Evolutionary conservation across 768 basidiomycete species (phyloP).

Genomic region (Boletus tomentosulus): DNA sequence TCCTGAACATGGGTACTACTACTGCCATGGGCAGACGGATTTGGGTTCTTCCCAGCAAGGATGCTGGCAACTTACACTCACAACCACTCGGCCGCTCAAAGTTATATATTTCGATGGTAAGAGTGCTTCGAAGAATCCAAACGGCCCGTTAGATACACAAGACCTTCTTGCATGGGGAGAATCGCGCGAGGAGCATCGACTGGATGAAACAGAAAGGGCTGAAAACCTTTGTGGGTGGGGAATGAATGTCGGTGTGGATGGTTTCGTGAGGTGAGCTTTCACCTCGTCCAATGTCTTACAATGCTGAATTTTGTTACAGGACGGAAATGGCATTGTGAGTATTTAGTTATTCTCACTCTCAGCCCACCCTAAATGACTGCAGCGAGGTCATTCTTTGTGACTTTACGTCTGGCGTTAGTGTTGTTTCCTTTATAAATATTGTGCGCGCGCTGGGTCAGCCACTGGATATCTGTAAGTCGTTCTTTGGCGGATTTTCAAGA

Average conservation of each 20-base stretch:
- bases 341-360: background rate
- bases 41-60: background rate
- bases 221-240: slow-evolving; percentile 32
- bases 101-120: no score
- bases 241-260: slow-evolving; percentile 27
- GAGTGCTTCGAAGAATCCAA: background rate
- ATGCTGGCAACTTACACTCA: background rate
- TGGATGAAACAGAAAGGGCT: slow-evolving; percentile 21
- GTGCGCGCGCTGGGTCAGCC: no score
- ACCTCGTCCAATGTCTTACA: background rate
- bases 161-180: slow-evolving; percentile 32
- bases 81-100: background rate
- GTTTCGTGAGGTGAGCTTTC: slow-evolving; percentile 26
- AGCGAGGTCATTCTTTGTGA: no score
- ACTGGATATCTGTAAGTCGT: no score
- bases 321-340: slow-evolving; percentile 49
- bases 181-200: slow-evolving; percentile 14
- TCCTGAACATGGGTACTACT: background rate
- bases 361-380: background rate
- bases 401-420: no score
- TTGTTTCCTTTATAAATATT: no score
- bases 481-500: no score
- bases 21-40: background rate
- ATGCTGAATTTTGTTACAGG: slow-evolving; percentile 12
- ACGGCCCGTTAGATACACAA: background rate